phyloP scores from a whole-genome alignment of 1,139 yeast genomes.

The Groenewaldozyma auringiensis region DNA sequence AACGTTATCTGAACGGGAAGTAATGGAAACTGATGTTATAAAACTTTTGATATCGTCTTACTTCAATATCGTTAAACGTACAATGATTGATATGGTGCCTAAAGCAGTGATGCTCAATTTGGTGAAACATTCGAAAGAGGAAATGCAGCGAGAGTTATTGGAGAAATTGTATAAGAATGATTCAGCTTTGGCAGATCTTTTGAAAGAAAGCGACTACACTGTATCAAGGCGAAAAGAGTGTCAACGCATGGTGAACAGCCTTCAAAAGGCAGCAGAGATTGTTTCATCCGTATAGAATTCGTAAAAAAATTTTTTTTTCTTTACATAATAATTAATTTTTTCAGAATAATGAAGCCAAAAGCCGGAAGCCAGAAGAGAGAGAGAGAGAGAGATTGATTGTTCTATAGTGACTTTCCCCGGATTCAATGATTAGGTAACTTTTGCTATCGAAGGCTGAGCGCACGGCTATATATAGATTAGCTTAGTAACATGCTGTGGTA shows the following conservation, averaged over 20 bases:
- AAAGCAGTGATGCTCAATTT: constrained; percentile 91
- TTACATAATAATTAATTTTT: neutral
- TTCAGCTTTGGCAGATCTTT: constrained; percentile 62
- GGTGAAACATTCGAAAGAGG: constrained; percentile 65
- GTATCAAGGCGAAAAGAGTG: constrained; percentile 93
- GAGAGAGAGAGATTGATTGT: too few species aligned
- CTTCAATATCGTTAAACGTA: constrained; percentile 84
- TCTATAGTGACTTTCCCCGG: too few species aligned
- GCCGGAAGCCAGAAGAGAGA: constrained; percentile 1
- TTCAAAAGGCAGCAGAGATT: constrained; percentile 83
- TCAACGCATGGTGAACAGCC: constrained; percentile 87
- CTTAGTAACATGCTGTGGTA: too few species aligned
- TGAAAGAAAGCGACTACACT: constrained; percentile 87
- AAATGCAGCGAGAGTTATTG: constrained; percentile 82
- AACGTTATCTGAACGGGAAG: constrained; percentile 88
- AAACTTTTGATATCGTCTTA: constrained; percentile 85
- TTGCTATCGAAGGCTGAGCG: too few species aligned
- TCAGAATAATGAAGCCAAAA: constrained; percentile 2
- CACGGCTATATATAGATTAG: too few species aligned
- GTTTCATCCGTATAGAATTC: constrained; percentile 82
- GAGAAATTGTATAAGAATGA: constrained; percentile 80
- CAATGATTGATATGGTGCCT: constrained; percentile 88
- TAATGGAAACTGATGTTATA: constrained; percentile 94
- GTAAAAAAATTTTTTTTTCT: neutral
- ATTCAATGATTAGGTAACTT: too few species aligned